phyloP scores from a whole-genome alignment of 495 filamentous ascomycete species.

The Penicillium psychrofluorescens region DNA sequence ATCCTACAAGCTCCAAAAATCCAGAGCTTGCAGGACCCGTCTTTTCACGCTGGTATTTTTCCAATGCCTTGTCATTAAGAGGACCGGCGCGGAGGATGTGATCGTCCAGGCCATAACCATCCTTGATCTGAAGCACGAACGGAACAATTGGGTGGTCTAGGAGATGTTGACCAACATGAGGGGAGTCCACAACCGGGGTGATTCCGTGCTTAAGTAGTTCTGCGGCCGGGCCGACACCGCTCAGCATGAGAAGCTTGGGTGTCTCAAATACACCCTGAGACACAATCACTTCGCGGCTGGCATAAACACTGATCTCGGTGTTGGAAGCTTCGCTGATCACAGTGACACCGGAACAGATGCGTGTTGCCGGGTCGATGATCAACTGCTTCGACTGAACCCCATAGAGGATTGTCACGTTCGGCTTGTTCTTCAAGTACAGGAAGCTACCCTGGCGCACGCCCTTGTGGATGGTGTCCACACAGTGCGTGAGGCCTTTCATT shows the following conservation, averaged over 20 bases:
- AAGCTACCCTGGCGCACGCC: conserved; percentile 41
- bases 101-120: conserved; percentile 41
- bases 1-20: conserved; percentile 42
- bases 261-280: conserved; percentile 51
- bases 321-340: conserved; percentile 31
- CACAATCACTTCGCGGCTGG: conserved; percentile 47
- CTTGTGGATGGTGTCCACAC: conserved; percentile 45
- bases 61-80: conserved; percentile 15
- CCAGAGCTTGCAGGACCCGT: conserved; percentile 36
- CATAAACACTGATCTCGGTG: conserved; percentile 4
- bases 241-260: conserved; percentile 56
- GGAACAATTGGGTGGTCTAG: conserved; percentile 46
- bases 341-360: conserved; percentile 16
- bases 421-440: conserved; percentile 39
- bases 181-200: conserved; percentile 38
- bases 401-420: conserved; percentile 40
- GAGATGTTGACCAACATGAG: conserved; percentile 54
- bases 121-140: conserved; percentile 42
- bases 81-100: conserved; percentile 32
- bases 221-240: conserved; percentile 45
- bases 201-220: conserved; percentile 42
- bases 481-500: conserved; percentile 41
- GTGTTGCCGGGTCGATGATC: conserved; percentile 32
- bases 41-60: conserved; percentile 33
- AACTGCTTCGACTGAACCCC: conserved; percentile 37